These are phyloP conservation scores for Backusella sp. DNA, from an alignment of 192 early-diverging fungal species.

Conservation along the genomic window DNA sequence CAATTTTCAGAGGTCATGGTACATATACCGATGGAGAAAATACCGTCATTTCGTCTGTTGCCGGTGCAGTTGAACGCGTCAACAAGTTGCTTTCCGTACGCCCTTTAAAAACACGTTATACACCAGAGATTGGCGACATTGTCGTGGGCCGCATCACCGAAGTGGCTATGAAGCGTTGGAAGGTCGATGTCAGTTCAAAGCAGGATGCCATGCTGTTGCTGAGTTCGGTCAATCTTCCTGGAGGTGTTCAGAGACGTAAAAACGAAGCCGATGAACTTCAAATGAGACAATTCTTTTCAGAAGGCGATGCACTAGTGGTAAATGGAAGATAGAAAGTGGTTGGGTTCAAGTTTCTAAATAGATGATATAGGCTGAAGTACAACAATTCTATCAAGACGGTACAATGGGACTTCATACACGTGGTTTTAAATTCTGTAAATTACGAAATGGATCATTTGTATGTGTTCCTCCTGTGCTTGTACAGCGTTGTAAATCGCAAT, in stretches of 20 bases:
- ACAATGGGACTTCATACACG: constrained; percentile 87
- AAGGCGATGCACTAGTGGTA: constrained; percentile 92
- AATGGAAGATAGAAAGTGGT: background rate
- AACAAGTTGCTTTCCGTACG: constrained; percentile 94
- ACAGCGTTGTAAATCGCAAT: constrained; percentile 93
- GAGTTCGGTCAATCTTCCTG: constrained; percentile 92
- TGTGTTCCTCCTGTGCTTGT: constrained; percentile 85
- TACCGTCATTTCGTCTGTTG: constrained; percentile 79
- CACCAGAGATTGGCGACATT: constrained; percentile 95
- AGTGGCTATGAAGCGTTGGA: constrained; percentile 89
- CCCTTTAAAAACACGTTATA: constrained; percentile 85
- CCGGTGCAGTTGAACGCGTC: constrained; percentile 89
- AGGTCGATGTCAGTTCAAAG: constrained; percentile 85
- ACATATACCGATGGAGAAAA: constrained; percentile 71
- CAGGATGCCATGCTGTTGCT: constrained; percentile 87
- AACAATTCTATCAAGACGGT: constrained; percentile 82
- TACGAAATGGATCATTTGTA: constrained; percentile 71
- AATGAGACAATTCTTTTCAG: constrained; percentile 93
- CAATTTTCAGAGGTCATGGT: constrained; percentile 70
- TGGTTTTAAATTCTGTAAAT: constrained; percentile 71
- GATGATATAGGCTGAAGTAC: constrained; percentile 30
- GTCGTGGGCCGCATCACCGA: constrained; percentile 95
- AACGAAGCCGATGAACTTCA: constrained; percentile 95
- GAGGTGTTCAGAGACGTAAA: constrained; percentile 93
- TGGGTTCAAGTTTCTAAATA: too few relatives aligned